Evolutionary conservation across 495 filamentous ascomycete species (phyloP), one percentile per base, ranked within the genome.

Genomic region (Usnea hakonensis): DNA sequence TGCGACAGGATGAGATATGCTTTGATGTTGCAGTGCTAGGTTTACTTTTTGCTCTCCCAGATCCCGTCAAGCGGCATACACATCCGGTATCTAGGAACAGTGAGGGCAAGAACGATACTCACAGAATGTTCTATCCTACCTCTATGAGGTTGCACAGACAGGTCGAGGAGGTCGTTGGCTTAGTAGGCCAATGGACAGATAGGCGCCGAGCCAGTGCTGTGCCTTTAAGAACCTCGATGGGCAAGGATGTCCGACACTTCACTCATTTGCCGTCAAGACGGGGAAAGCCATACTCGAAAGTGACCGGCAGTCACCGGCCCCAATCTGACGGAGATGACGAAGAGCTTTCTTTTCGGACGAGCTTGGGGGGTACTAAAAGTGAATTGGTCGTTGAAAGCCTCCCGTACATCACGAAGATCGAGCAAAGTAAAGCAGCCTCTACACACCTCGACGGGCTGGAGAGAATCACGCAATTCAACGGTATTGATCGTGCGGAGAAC

Each of bases 1-100:
- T 97, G 3, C 85, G 93, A 30, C 91, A 96, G 71, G 90, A 96
- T 55, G 94, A 99, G 67, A 90, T 97, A 59, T 83, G 86, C 38
- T 97, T 96, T 66, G 91, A 97, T 61, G 82, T 90, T 54, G 90
- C 90, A 30, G 87, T 92, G 4, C 85, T 91, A 9, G 91, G 95
- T 2, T 69, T 96, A 38, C 73, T 95, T 1, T 90, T 95, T 68
- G 85, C 84, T 16, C 80, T 99, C 26, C 94, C 94, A 19, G 83
- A 79, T 60, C 92, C 93, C 1, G 94, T 97, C 6, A 90, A 87
- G 65, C 78, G 94, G 57, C 59, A 70, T 41, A 35, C 54, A 7
- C 64, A 54, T 23, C 57, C 62, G 67, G 70, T 48, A 71, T 70
- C 48, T n/a, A 62, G 63, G 16, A 66, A 67, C 63, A 70, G 63